phyloP scores from a whole-genome alignment of 208 protist species.

The Acanthamoeba royreba region DNA sequence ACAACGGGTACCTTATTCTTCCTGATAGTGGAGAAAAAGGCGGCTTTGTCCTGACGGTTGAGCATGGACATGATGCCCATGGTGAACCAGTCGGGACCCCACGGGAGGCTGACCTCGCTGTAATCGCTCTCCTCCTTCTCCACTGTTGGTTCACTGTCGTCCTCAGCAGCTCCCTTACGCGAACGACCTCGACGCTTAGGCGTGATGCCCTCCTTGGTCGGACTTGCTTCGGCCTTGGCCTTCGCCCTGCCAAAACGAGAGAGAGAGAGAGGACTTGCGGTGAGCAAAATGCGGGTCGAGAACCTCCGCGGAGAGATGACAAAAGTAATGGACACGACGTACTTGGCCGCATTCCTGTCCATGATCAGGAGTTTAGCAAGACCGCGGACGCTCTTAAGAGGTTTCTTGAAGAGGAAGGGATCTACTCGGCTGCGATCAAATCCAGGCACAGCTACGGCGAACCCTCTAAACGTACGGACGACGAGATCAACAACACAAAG shows the following conservation, averaged over 20 bases:
- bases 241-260: too few species aligned
- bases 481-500: too few species aligned
- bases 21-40: not conserved
- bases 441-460: not conserved
- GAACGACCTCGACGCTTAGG: too few species aligned
- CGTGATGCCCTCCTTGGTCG: too few species aligned
- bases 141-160: too few species aligned
- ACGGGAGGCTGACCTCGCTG: not conserved
- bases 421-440: not conserved
- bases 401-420: not conserved
- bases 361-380: not conserved
- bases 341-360: not conserved
- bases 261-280: too few species aligned
- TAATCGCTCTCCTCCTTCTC: not conserved
- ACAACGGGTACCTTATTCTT: not conserved
- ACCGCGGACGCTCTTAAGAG: not conserved
- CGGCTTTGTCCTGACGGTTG: not conserved
- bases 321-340: not conserved
- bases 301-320: too few species aligned
- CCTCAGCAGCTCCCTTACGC: too few species aligned
- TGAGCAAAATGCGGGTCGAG: too few species aligned
- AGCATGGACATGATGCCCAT: not conserved
- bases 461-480: too few species aligned
- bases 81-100: not conserved
- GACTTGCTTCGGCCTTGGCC: too few species aligned